Conservation (phyloP, 2,329 filamentous ascomycete species). For the Gliomastix tumulicola region DNA sequence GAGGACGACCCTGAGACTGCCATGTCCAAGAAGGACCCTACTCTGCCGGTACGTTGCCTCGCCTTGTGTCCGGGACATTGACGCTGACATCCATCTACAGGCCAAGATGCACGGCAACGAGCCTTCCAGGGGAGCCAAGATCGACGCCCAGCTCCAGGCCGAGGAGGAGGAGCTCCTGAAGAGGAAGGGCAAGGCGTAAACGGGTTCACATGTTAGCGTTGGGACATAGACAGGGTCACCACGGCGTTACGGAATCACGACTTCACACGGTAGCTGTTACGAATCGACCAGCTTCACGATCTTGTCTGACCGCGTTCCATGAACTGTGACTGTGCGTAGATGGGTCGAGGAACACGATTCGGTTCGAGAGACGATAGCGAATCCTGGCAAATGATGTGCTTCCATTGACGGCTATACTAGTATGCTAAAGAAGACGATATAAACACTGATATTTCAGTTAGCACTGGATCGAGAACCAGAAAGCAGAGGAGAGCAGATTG, state of each 20-base stretch:
- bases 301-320: too few relatives aligned
- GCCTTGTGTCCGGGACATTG: slow-evolving; percentile 9
- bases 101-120: slow-evolving; percentile 65
- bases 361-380: too few relatives aligned
- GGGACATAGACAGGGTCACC: too few relatives aligned
- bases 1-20: slow-evolving; percentile 35
- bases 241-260: too few relatives aligned
- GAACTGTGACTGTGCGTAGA: too few relatives aligned
- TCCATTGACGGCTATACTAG: too few relatives aligned
- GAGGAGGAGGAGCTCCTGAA: slow-evolving; percentile 61
- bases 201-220: too few relatives aligned
- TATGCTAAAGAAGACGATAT: too few relatives aligned
- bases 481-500: not conserved
- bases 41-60: slow-evolving; percentile 39
- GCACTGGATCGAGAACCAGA: not conserved
- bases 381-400: too few relatives aligned
- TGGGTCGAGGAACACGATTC: too few relatives aligned
- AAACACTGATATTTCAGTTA: not conserved
- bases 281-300: too few relatives aligned
- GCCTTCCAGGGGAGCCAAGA: slow-evolving; percentile 64
- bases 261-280: too few relatives aligned
- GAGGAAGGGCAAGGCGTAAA: slow-evolving; percentile 37
- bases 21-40: slow-evolving; percentile 52
- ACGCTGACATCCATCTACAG: slow-evolving; percentile 27
- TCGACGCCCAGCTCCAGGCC: slow-evolving; percentile 60